A percentile compares a stretch with the other conserved stretches of the same genome.
Evolutionary conservation across 257 asterid species (phyloP).

Genomic region (Plantago ovata): DNA sequence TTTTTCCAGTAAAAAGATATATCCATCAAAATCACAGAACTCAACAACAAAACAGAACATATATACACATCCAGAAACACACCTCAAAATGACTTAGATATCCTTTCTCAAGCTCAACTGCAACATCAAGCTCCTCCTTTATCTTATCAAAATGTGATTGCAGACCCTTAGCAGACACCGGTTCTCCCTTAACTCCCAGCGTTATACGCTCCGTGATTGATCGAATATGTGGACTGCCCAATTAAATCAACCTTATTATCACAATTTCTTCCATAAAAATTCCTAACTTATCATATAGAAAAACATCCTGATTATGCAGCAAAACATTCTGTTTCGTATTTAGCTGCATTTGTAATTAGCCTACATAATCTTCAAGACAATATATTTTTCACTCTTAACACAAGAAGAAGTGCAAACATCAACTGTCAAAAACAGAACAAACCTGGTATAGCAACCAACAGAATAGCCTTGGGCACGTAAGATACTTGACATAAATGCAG

Average conservation of each 20-base stretch:
- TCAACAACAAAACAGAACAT: background rate
- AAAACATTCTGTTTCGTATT: too few species aligned
- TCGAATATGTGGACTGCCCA: constrained; percentile 79
- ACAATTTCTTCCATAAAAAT: constrained; percentile 13
- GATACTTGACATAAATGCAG: constrained; percentile 78
- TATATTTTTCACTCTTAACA: too few species aligned
- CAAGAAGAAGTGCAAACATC: background rate
- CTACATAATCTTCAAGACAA: background rate
- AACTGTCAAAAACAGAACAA: background rate
- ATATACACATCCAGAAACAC: constrained; percentile 18
- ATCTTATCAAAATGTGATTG: constrained; percentile 53
- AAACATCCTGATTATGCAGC: too few species aligned
- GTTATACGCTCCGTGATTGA: constrained; percentile 91
- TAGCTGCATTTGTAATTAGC: too few species aligned
- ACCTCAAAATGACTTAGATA: constrained; percentile 94
- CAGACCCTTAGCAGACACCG: constrained; percentile 61
- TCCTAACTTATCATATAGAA: background rate
- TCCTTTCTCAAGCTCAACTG: constrained; percentile 57
- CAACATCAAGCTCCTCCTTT: constrained; percentile 50
- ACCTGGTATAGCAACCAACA: constrained; percentile 95
- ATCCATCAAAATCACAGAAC: constrained; percentile 6
- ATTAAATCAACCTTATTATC: constrained; percentile 23
- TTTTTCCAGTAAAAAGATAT: constrained; percentile 5
- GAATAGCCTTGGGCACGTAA: constrained; percentile 85
- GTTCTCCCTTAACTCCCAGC: constrained; percentile 61